A percentile compares a stretch with the other conserved stretches of the same genome.
These are phyloP conservation scores for Nitzschia palea DNA, from an alignment of 108 stramenopile species.

Conservation along the genomic window DNA sequence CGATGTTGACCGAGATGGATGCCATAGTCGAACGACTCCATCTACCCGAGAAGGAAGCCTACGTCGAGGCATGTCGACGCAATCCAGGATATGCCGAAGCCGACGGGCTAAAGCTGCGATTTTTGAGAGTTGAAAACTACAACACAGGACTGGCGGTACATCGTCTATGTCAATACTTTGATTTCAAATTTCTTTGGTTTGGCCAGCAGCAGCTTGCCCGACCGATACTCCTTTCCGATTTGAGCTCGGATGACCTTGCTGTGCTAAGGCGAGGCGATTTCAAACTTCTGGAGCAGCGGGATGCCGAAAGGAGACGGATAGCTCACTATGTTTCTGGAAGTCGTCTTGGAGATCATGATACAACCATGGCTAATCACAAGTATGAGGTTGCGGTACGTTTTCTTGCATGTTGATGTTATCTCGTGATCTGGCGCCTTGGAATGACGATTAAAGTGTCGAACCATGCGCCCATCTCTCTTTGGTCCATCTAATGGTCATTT, in stretches of 20 bases:
- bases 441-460: too few relatives aligned
- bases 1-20: background rate
- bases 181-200: background rate
- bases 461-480: too few relatives aligned
- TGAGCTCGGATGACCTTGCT: background rate
- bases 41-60: background rate
- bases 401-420: too few relatives aligned
- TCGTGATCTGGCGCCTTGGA: too few relatives aligned
- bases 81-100: background rate
- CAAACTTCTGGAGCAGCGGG: background rate
- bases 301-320: background rate
- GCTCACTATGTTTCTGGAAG: background rate
- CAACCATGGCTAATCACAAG: too few relatives aligned
- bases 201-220: background rate
- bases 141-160: background rate
- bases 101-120: background rate
- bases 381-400: too few relatives aligned
- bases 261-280: background rate
- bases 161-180: conserved; percentile 1
- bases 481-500: too few relatives aligned
- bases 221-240: background rate
- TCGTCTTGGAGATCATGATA: too few relatives aligned
- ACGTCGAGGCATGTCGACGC: background rate
- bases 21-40: background rate
- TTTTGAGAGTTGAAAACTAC: background rate